Conservation (phyloP, 176 grass and related monocot genomes). For the Luzula sylvatica region DNA sequence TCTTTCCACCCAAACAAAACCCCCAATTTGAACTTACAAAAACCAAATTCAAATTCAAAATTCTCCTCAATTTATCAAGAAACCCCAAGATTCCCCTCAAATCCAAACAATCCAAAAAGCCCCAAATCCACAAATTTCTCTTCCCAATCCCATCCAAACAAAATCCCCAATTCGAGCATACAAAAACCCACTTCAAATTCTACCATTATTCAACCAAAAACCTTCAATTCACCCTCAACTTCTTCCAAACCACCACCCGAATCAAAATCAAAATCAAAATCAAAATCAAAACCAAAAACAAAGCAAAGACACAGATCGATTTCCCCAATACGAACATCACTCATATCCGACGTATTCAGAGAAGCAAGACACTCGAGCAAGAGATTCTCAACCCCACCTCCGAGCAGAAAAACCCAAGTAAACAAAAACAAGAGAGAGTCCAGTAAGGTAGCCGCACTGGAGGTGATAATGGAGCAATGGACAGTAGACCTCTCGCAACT, state of each 20-base stretch:
- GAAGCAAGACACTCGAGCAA: constrained; percentile 63
- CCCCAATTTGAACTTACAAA: constrained; percentile 5
- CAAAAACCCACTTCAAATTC: constrained; percentile 42
- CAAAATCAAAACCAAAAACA: constrained; percentile 1
- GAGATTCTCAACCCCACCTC: constrained; percentile 78
- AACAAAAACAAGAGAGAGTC: constrained; percentile 23
- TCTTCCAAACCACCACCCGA: constrained; percentile 10
- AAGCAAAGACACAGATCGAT: constrained; percentile 40
- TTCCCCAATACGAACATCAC: constrained; percentile 46
- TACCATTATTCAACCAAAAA: constrained; percentile 21
- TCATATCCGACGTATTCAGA: constrained; percentile 59
- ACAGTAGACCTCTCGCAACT: constrained; percentile 54
- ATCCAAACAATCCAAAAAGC: background rate
- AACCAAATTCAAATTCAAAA: constrained; percentile 5
- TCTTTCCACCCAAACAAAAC: background rate
- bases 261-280: constrained; percentile 1
- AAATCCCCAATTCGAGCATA: constrained; percentile 26
- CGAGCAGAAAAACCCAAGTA: constrained; percentile 35
- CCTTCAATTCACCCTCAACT: no score
- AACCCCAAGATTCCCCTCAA: background rate
- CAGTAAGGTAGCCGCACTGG: constrained; percentile 38
- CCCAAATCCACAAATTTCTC: background rate
- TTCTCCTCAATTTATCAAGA: background rate
- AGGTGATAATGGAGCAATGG: constrained; percentile 52
- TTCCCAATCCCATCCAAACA: constrained; percentile 56